Base-by-base conservation (phyloP, 2,329 filamentous ascomycete species). In the Colletotrichum falcatum region DNA sequence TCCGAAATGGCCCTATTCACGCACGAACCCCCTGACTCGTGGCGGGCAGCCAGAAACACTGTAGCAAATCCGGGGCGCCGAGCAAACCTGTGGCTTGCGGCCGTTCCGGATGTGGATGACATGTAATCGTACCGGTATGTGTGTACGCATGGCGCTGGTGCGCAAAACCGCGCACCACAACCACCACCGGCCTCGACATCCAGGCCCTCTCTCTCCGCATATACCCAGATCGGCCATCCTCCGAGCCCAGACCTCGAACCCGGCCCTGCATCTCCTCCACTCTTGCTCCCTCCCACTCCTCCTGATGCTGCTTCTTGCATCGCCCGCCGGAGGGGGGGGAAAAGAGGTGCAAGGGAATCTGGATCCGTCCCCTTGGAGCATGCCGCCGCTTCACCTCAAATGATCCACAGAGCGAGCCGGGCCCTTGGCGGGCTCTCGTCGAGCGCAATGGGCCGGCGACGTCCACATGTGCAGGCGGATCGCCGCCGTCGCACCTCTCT, bases 321-420 rank as follows among this genome's bases (percentile, higher is more conserved):
- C 23, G 5, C 48, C 54, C 35, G 55, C 62, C 48, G 66, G 66
- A 65, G 61, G 48, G n/a, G 66, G 66, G 60, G 61, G 48, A 44
- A n/a, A 23, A 16, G 18, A 14, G 8, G 18, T 39, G 49, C 35
- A 55, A 28, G 35, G 20, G 51, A 51, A 54, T 4, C 42, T 28
- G 55, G 20, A 53, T 30, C 49, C n/a, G 14, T 2, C 37, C 51
- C 33, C n/a, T 26, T 68, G 28, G 65, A 65, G 58, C 7, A 62
- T 67, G 67, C 64, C 59, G 64, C n/a, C n/a, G n/a, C n/a, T n/a
- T n/a, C 67, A 59, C 66, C 67, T 54, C 67, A 48, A 48, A 70
- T 70, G 67, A 67, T 67, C 67, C 67, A 67, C 67, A 56, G 64
- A 48, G 48, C 53, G 28, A 62, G 28, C 63, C 67, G 64, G 67